Evolutionary conservation across 768 basidiomycete genomes (phyloP).

Genomic region (Termitomyces sp.): DNA sequence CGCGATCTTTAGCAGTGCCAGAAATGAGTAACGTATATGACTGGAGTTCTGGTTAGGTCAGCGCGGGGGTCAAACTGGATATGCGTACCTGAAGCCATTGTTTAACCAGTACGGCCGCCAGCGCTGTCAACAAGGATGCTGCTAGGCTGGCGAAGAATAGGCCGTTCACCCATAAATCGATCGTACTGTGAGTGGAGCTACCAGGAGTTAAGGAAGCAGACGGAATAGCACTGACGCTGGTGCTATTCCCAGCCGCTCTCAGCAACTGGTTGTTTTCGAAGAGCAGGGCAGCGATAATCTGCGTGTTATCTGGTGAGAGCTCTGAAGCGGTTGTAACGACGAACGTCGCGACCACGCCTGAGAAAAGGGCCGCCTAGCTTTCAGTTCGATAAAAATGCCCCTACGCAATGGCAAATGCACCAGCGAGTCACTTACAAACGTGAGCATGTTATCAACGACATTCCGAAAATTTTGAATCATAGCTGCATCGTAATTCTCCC

Average conservation of each 20-base stretch:
- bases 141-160: background rate
- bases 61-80: no score
- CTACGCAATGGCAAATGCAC: no score
- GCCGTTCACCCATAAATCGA: background rate
- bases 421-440: background rate
- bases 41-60: no score
- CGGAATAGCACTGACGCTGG: background rate
- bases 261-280: background rate
- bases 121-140: background rate
- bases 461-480: no score
- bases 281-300: background rate
- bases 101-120: background rate
- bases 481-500: no score
- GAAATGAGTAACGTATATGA: background rate
- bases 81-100: constrained; percentile 4
- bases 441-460: no score
- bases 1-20: background rate
- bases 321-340: constrained; percentile 1
- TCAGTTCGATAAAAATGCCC: no score
- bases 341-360: background rate
- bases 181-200: background rate
- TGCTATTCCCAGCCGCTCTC: background rate
- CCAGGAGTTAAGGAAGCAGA: background rate
- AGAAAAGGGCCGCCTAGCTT: background rate
- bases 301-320: background rate